phyloP scores from a whole-genome alignment of 352 stramenopile species.

The Aphanomyces stellatus region DNA sequence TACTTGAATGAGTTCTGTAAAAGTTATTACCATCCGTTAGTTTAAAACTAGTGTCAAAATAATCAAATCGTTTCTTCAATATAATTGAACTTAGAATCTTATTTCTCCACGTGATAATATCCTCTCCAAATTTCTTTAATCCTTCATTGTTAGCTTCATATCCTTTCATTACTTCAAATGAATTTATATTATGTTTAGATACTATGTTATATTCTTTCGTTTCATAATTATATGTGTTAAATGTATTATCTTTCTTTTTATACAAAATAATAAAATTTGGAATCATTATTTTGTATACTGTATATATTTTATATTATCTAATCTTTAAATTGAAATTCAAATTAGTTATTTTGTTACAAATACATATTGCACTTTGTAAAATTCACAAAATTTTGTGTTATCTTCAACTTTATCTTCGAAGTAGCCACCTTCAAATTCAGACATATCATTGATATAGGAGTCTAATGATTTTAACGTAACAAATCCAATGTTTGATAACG shows the following conservation, averaged over 20 bases:
- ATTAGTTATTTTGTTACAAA: background rate
- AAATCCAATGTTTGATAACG: background rate
- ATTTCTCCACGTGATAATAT: slow-evolving; percentile 7
- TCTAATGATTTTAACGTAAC: background rate
- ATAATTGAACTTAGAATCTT: background rate
- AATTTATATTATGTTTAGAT: too few species aligned
- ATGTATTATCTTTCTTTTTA: background rate
- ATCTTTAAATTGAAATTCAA: slow-evolving; percentile 14
- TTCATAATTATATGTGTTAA: slow-evolving; percentile 11
- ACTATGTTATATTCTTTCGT: too few species aligned
- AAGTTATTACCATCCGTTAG: too few species aligned
- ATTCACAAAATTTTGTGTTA: background rate
- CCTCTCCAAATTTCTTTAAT: background rate
- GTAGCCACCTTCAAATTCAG: background rate
- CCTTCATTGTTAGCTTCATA: slow-evolving; percentile 3
- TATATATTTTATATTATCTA: slow-evolving; percentile 9
- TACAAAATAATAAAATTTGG: background rate
- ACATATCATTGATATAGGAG: background rate
- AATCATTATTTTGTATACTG: background rate
- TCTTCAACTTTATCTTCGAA: background rate
- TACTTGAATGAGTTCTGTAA: background rate
- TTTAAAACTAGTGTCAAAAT: background rate
- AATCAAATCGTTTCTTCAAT: too few species aligned
- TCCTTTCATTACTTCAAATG: too few species aligned
- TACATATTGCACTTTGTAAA: background rate